These are phyloP conservation scores for Jamesozyma lodderae DNA, from an alignment of 805 yeast genomes.

Conservation along the genomic window DNA sequence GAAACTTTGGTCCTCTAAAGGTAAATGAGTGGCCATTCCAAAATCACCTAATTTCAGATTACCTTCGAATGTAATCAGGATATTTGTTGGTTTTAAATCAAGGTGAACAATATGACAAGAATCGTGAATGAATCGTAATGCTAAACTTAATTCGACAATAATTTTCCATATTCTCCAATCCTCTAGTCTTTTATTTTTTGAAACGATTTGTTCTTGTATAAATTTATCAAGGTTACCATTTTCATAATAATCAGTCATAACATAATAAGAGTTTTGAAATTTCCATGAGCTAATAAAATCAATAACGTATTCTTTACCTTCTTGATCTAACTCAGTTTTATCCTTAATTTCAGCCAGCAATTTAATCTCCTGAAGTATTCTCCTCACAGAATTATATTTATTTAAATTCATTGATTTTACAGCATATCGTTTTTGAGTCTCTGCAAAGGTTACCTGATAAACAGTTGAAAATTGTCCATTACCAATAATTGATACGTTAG, in stretches of 20 bases:
- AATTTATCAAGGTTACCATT: slow-evolving; percentile 84
- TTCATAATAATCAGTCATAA: slow-evolving; percentile 92
- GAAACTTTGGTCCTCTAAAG: slow-evolving; percentile 50
- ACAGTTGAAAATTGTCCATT: slow-evolving; percentile 87
- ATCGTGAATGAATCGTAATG: slow-evolving; percentile 71
- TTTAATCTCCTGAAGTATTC: slow-evolving; percentile 27
- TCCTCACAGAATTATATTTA: slow-evolving; percentile 19
- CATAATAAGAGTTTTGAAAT: slow-evolving; percentile 61
- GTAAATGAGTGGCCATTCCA: slow-evolving; percentile 83
- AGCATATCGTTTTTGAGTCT: slow-evolving; percentile 54
- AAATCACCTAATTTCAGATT: slow-evolving; percentile 90
- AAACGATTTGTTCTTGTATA: slow-evolving; percentile 65
- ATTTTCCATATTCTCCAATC: slow-evolving; percentile 99
- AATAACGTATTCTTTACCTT: slow-evolving; percentile 69
- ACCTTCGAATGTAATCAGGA: slow-evolving; percentile 91
- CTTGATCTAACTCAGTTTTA: slow-evolving; percentile 38
- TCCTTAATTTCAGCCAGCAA: slow-evolving; percentile 20
- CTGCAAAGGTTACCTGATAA: slow-evolving; percentile 64
- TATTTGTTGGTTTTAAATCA: slow-evolving; percentile 92
- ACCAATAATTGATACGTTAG: slow-evolving; percentile 65
- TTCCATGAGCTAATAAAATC: slow-evolving; percentile 84
- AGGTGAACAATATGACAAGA: slow-evolving; percentile 69
- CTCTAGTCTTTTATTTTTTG: slow-evolving; percentile 52
- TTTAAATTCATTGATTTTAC: slow-evolving; percentile 72
- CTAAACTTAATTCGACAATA: slow-evolving; percentile 70